Evolutionary conservation across 2,329 filamentous ascomycete genomes (phyloP).

Genomic region (Mycosphaerella sp.): DNA sequence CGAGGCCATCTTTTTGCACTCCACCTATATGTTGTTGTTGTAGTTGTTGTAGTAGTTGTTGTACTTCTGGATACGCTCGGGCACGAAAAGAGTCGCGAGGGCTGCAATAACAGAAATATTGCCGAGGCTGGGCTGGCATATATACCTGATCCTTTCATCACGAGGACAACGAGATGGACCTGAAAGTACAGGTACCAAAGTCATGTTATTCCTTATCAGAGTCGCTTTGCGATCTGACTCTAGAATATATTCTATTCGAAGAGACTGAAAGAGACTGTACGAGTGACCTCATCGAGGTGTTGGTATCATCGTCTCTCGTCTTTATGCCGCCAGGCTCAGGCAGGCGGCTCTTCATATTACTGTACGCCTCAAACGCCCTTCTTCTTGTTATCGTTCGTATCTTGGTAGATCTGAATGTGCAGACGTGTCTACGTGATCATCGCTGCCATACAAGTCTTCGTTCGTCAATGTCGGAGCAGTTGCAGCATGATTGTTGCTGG

Average conservation of each 20-base stretch:
- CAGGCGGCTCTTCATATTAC: not conserved
- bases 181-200: too few relatives aligned
- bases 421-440: slow-evolving; percentile 12
- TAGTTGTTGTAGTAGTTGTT: too few relatives aligned
- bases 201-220: too few relatives aligned
- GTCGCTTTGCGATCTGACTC: too few relatives aligned
- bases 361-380: slow-evolving; percentile 6
- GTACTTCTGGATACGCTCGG: too few relatives aligned
- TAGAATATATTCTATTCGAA: too few relatives aligned
- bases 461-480: slow-evolving; percentile 15
- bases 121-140: too few relatives aligned
- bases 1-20: not conserved
- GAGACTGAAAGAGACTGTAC: not conserved
- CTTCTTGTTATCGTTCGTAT: slow-evolving; percentile 18
- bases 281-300: not conserved
- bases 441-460: slow-evolving; percentile 15
- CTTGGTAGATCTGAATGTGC: slow-evolving; percentile 13
- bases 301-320: not conserved
- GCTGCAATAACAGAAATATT: too few relatives aligned
- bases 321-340: not conserved
- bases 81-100: too few relatives aligned
- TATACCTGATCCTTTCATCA: too few relatives aligned
- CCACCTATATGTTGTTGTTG: not conserved
- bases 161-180: too few relatives aligned
- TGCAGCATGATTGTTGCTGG: slow-evolving; percentile 4